Percentiles rank a stretch among this genome's conserved stretches.
phyloP scores from a whole-genome alignment of 192 early-diverging fungal species.

The Coemansia nantahalensis region DNA sequence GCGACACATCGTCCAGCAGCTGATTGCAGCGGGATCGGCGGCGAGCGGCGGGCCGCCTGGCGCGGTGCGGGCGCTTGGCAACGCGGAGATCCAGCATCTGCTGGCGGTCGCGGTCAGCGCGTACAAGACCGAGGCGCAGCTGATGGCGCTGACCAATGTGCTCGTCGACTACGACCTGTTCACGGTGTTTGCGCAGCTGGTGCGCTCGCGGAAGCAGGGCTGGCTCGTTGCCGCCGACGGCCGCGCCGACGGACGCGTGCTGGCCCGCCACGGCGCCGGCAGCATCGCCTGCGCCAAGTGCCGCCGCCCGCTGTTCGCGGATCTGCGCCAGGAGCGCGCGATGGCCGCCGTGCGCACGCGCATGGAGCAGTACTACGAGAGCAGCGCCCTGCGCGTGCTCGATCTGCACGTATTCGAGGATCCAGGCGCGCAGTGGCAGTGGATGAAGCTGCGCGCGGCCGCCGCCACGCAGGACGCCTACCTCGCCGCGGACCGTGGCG shows the following conservation, averaged over 20 bases:
- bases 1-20: conserved; percentile 45
- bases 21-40: conserved; percentile 16
- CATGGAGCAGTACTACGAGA: conserved; percentile 39
- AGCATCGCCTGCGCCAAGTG: conserved; percentile 24
- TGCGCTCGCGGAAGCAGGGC: conserved; percentile 50
- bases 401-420: conserved; percentile 55
- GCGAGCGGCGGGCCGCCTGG: background rate
- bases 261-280: conserved; percentile 1
- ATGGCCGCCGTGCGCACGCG: conserved; percentile 35
- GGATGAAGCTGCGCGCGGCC: conserved; percentile 51
- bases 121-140: conserved; percentile 51
- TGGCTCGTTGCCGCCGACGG: conserved; percentile 23
- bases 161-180: conserved; percentile 52
- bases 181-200: conserved; percentile 42
- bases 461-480: conserved; percentile 21
- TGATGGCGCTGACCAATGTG: conserved; percentile 47
- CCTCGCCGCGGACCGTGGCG: conserved; percentile 6
- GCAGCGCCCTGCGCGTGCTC: conserved; percentile 31
- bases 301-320: conserved; percentile 27
- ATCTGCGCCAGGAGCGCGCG: conserved; percentile 29
- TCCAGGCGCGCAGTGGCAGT: conserved; percentile 42
- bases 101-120: conserved; percentile 46
- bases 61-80: conserved; percentile 31
- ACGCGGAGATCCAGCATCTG: conserved; percentile 49
- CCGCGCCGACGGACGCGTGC: background rate